phyloP scores from a whole-genome alignment of 1,139 yeast species.

The Yamadazyma siamensis region DNA sequence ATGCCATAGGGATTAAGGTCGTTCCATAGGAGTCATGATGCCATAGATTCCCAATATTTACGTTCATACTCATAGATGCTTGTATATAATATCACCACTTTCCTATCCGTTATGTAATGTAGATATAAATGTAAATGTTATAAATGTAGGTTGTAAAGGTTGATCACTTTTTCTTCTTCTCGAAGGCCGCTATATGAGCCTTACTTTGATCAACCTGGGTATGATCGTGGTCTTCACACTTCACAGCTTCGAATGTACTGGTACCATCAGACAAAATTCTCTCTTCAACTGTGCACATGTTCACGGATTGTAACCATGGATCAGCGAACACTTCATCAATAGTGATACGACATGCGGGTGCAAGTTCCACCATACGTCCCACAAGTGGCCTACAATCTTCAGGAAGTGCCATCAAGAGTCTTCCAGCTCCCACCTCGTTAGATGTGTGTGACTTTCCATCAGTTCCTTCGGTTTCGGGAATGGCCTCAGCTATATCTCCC shows the following conservation, averaged over 20 bases:
- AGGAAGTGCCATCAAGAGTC: conserved; percentile 67
- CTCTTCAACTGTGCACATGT: conserved; percentile 64
- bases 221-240: conserved; percentile 66
- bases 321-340: conserved; percentile 82
- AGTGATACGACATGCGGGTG: conserved; percentile 83
- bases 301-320: conserved; percentile 64
- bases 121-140: no score
- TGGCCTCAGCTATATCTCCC: conserved; percentile 32
- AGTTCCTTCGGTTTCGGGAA: conserved; percentile 7
- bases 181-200: conserved; percentile 93
- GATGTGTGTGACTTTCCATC: conserved; percentile 51
- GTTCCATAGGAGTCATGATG: conserved; percentile 51
- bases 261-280: conserved; percentile 29
- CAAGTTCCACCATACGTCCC: conserved; percentile 72
- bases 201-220: conserved; percentile 89
- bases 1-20: conserved; percentile 80
- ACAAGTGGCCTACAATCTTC: conserved; percentile 64
- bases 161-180: conserved; percentile 62
- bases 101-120: no score
- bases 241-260: conserved; percentile 28
- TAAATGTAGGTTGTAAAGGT: no score
- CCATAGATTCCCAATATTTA: no score
- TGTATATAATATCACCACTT: no score
- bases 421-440: conserved; percentile 63
- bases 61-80: no score